Evolutionary conservation across 306 rosid species (phyloP).

Genomic region (peach (Prunus persica)): Prunus_persica_NCBIv2 NC_034009.1:30505001-30505500

Average conservation of each 20-base stretch:
- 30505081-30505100: not conserved
- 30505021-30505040: not conserved
- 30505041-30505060: not conserved
- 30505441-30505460: constrained; percentile 55
- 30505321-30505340: not conserved
- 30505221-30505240: not conserved
- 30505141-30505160: not conserved
- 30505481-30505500: constrained; percentile 82
- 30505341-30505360: not conserved
- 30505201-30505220: not conserved
- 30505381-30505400: constrained; percentile 49
- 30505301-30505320: not conserved
- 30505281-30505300: not conserved
- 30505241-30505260: not conserved
- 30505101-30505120: not conserved
- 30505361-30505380: not conserved
- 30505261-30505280: not conserved
- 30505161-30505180: not conserved
- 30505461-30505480: constrained; percentile 88
- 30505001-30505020: not conserved
- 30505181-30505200: no score
- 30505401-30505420: constrained; percentile 37
- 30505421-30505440: constrained; percentile 40
- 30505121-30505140: not conserved
- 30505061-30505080: not conserved